A percentile compares a stretch with the other conserved stretches of the same genome.
These are phyloP conservation scores for Balamuthia mandrillaris DNA, from an alignment of 208 protist genomes.

Conservation along the genomic window DNA sequence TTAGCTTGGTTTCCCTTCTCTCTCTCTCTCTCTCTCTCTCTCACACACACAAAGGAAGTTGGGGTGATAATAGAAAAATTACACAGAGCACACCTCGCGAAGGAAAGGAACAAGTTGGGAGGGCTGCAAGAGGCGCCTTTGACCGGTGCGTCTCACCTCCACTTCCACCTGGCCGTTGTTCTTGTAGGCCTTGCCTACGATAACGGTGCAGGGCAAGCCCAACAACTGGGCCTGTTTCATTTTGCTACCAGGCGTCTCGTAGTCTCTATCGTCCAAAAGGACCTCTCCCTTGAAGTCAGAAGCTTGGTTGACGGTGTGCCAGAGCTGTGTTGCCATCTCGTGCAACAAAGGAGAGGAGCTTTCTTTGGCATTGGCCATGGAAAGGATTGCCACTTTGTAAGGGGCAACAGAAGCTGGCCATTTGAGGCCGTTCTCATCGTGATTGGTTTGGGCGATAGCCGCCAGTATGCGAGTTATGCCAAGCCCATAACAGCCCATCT, in stretches of 20 bases:
- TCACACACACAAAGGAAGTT: too few species aligned
- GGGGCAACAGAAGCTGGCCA: conserved; percentile 44
- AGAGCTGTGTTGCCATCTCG: background rate
- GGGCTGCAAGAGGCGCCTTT: too few species aligned
- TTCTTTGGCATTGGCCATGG: background rate
- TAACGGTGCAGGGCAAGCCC: conserved; percentile 21
- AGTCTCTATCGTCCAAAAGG: background rate
- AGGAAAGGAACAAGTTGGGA: too few species aligned
- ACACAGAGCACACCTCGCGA: too few species aligned
- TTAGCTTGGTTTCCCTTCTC: too few species aligned
- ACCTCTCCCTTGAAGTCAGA: background rate
- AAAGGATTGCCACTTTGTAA: conserved; percentile 11
- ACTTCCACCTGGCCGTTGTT: conserved; percentile 10
- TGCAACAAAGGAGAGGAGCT: background rate
- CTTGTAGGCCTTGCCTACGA: conserved; percentile 23
- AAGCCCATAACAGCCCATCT: conserved; percentile 70
- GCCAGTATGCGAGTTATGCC: conserved; percentile 48
- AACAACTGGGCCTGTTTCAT: background rate
- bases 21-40: too few species aligned
- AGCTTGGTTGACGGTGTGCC: background rate
- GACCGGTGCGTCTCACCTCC: background rate
- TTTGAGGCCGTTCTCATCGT: conserved; percentile 11
- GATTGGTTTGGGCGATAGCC: conserved; percentile 41
- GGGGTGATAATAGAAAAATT: too few species aligned
- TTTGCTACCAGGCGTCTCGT: background rate